A percentile compares a stretch with the other conserved stretches of the same genome.
phyloP scores from a whole-genome alignment of 1,284 basidiomycete species.

The Heliocybe sulcata region DNA sequence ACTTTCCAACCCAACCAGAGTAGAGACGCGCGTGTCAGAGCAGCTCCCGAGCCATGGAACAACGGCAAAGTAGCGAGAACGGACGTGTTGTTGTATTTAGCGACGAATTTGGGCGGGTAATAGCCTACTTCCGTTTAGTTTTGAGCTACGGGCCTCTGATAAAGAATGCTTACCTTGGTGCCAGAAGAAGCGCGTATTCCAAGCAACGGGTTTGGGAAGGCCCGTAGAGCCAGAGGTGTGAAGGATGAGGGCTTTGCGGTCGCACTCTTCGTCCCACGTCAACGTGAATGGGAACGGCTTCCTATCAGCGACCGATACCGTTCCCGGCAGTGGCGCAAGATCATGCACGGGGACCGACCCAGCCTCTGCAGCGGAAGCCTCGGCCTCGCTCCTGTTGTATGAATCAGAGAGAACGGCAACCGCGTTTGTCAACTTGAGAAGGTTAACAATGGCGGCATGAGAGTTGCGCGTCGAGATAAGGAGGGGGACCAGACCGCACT shows the following conservation, averaged over 20 bases:
- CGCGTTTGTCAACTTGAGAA: constrained; percentile 6
- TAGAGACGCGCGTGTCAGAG: constrained; percentile 5
- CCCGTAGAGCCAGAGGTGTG: constrained; percentile 8
- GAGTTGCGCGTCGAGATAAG: constrained; percentile 7
- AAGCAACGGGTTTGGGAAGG: constrained; percentile 6
- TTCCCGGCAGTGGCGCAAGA: constrained; percentile 4
- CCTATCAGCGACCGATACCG: background rate
- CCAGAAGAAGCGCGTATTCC: constrained; percentile 8
- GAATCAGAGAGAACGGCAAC: constrained; percentile 5
- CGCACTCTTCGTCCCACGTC: constrained; percentile 6
- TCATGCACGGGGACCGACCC: constrained; percentile 3
- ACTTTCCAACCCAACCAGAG: constrained; percentile 7
- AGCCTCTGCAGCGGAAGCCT: constrained; percentile 5
- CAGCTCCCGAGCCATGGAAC: constrained; percentile 7
- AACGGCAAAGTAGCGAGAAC: constrained; percentile 6
- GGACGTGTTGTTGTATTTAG: constrained; percentile 6
- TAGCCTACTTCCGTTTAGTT: background rate
- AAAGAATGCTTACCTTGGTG: background rate
- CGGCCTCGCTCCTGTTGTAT: constrained; percentile 5
- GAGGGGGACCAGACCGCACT: constrained; percentile 5
- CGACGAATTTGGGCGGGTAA: constrained; percentile 6
- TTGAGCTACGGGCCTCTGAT: background rate
- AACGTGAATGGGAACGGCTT: constrained; percentile 6
- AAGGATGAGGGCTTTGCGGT: constrained; percentile 6
- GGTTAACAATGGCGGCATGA: constrained; percentile 7